Evolutionary conservation across 805 yeast species (phyloP), one percentile per base, ranked within the genome.

Genomic region (Henningerozyma blattae): DNA sequence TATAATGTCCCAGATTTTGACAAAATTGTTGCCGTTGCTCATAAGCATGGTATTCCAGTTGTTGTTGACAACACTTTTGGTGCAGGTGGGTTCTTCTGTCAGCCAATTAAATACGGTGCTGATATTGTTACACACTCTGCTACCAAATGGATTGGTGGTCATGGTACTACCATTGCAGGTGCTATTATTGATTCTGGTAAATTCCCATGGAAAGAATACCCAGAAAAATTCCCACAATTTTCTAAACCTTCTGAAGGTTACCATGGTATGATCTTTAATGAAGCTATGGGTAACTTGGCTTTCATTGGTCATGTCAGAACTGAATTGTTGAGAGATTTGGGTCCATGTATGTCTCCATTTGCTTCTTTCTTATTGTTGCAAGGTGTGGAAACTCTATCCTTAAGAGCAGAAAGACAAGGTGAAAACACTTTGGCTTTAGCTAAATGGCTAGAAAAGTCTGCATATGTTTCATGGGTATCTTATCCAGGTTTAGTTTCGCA

Each of bases 91-190:
- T 86, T 62, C 65, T 72, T 82, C 48, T 72, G 83, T 39, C 75
- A 71, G 45, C 97, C 97, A 41, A 61, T 87, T 45, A 81, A 81
- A 41, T 80, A 72, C 50, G 96, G 96, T 45, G 96, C 85, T 31
- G 95, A 87, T 56, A 79, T 87, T 44, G 80, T 89, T 22, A 81
- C 81, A 15, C 95, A 87, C 59, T 86, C 95, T 40, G 95, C 95
- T 35, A 87, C 97, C 39, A 87, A 87, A 61, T 89, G 95, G 95
- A 87, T 87, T 45, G 94, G 94, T 43, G 97, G 96, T 39, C 96
- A 87, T 55, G 96, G 97, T 54, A 85, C 82, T 37, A 84, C 95
- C 29, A 77, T 87, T 58, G 96, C 81, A 34, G 97, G 97, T 67
- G 82, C 78, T 34, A 68, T 89, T 44, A 69, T 89, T 31, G 95